A percentile compares a stretch with the other conserved stretches of the same genome.
These are phyloP conservation scores for Avena eriantha DNA, from an alignment of 176 grass and related monocot species.

Conservation along the genomic window DNA sequence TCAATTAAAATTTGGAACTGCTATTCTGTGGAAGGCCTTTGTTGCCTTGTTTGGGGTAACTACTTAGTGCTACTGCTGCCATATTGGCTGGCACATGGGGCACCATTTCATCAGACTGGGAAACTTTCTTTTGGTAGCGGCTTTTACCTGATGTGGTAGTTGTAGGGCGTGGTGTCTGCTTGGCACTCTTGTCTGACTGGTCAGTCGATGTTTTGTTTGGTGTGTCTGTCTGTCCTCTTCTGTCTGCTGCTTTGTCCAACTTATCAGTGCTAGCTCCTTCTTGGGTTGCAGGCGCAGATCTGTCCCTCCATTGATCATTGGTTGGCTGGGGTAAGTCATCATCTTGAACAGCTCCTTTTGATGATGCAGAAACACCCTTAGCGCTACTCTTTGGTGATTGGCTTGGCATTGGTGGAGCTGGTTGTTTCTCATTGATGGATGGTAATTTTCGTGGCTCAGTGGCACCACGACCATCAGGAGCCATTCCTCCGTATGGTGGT, in stretches of 20 bases:
- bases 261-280: too few relatives aligned
- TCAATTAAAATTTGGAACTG: conserved; percentile 1
- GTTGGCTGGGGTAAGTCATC: background rate
- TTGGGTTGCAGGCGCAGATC: too few relatives aligned
- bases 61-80: background rate
- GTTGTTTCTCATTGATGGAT: conserved; percentile 9
- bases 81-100: background rate
- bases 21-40: background rate
- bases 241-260: background rate
- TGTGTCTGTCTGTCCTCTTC: background rate
- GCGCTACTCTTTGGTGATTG: conserved; percentile 6
- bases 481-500: background rate
- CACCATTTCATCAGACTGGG: background rate
- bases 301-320: too few relatives aligned
- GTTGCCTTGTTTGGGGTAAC: conserved; percentile 17
- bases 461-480: conserved; percentile 31
- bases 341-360: background rate
- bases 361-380: background rate
- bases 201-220: conserved; percentile 7
- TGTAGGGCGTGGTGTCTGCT: background rate
- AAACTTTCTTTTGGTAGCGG: background rate
- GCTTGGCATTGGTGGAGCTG: background rate
- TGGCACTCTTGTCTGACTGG: conserved; percentile 1
- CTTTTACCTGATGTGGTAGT: conserved; percentile 24
- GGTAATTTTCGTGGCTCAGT: background rate